phyloP scores from a whole-genome alignment of 371 early-diverging fungal species.

The Apophysomyces sp. region DNA sequence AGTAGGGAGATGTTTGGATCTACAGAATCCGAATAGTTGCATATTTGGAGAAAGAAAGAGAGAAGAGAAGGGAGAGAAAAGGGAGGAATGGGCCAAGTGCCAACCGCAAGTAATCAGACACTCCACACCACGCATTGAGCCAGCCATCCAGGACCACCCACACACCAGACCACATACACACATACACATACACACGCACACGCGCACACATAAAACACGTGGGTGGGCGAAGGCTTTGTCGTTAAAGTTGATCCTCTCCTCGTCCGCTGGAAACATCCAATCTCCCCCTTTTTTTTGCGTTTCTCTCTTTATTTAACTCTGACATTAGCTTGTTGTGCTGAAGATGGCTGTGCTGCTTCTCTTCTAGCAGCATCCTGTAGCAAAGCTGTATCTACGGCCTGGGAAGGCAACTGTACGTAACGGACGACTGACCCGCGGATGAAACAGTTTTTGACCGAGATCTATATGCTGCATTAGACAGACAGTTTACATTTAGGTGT shows the following conservation, averaged over 20 bases:
- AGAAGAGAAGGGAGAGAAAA: neutral
- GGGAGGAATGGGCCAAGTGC: constrained; percentile 1
- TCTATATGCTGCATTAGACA: constrained; percentile 41
- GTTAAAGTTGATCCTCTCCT: neutral
- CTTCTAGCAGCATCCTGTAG: constrained; percentile 96
- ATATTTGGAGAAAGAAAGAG: neutral
- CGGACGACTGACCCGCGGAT: constrained; percentile 98
- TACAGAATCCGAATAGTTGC: neutral
- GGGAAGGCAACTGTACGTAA: constrained; percentile 91
- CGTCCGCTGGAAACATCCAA: neutral
- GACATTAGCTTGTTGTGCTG: constrained; percentile 52
- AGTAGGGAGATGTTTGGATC: neutral
- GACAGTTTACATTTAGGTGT: neutral
- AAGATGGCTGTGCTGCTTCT: constrained; percentile 71
- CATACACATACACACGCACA: neutral
- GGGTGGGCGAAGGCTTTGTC: neutral
- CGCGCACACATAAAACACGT: neutral
- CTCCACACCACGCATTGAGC: too few relatives aligned
- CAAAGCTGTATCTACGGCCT: constrained; percentile 89
- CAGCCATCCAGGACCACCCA: too few relatives aligned
- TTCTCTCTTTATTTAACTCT: constrained; percentile 44
- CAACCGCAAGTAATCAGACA: constrained; percentile 1
- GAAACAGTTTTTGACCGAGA: constrained; percentile 95
- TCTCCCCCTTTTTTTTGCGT: neutral
- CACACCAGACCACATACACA: too few relatives aligned